These are phyloP conservation scores for Beta macrorhiza DNA, from an alignment of 179 eudicot genomes.

Conservation along the genomic window DNA sequence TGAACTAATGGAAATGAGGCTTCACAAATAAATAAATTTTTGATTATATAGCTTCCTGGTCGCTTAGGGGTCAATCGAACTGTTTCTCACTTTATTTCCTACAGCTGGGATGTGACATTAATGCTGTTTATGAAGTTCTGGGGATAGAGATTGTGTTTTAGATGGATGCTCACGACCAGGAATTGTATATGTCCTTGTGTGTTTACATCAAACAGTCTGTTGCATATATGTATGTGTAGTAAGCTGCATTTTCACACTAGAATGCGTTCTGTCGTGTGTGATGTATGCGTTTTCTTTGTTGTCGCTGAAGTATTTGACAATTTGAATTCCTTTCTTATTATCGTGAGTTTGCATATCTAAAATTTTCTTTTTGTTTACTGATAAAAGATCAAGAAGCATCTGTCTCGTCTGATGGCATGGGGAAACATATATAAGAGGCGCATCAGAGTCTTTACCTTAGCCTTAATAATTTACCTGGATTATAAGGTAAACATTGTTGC, in stretches of 20 bases:
- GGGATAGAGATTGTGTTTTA: neutral
- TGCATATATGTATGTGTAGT: neutral
- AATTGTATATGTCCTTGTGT: neutral
- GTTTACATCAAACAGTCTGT: neutral
- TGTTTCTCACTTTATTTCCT: neutral
- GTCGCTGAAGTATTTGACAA: neutral
- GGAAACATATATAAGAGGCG: constrained; percentile 63
- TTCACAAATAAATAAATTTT: neutral
- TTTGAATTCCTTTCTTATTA: neutral
- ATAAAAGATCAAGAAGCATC: constrained; percentile 21
- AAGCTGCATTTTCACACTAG: neutral
- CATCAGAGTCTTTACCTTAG: constrained; percentile 66
- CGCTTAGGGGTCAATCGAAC: neutral
- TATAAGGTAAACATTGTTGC: constrained; percentile 55
- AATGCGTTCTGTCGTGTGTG: neutral
- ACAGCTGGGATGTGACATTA: neutral
- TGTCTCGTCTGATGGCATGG: constrained; percentile 54
- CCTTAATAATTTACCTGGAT: constrained; percentile 66
- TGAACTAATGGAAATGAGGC: neutral
- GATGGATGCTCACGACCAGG: neutral
- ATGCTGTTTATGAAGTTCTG: neutral
- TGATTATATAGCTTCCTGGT: neutral
- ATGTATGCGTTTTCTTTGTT: neutral
- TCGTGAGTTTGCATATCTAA: neutral
- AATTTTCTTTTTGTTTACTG: neutral